Conservation (phyloP, 345 rosid genomes). For the Linum lewisii region DNA sequence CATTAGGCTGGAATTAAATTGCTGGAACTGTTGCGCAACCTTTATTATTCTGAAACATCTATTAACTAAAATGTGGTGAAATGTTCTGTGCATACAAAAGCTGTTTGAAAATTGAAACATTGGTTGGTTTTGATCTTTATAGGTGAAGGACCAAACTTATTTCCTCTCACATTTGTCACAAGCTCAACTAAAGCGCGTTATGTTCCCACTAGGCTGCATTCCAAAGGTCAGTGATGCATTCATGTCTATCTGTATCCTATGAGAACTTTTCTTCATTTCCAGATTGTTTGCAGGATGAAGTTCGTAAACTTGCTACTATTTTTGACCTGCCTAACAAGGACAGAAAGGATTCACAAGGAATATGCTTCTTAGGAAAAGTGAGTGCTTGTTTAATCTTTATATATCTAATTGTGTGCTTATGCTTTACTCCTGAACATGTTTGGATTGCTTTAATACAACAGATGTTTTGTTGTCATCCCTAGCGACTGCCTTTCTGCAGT, state of each 20-base stretch:
- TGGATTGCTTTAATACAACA: no score
- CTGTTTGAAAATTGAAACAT: no score
- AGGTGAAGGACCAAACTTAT: slow-evolving; percentile 95
- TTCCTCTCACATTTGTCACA: slow-evolving; percentile 93
- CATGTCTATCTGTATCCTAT: no score
- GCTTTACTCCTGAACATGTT: no score
- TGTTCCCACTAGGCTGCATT: slow-evolving; percentile 78
- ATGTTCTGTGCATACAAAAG: no score
- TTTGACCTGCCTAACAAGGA: slow-evolving; percentile 79
- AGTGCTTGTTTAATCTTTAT: no score
- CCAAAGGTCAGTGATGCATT: slow-evolving; percentile 47
- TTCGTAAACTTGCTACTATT: slow-evolving; percentile 58
- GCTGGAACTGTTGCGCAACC: no score
- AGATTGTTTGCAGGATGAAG: slow-evolving; percentile 49
- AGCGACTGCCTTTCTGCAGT: slow-evolving; percentile 7
- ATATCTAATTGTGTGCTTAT: no score
- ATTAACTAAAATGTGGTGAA: no score
- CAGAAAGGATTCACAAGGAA: slow-evolving; percentile 92
- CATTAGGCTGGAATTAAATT: no score
- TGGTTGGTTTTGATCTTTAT: slow-evolving; percentile 6
- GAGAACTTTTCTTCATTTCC: neutral
- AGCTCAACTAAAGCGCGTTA: slow-evolving; percentile 55
- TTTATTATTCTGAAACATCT: no score
- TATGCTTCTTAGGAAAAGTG: slow-evolving; percentile 94
- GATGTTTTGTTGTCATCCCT: no score